Percentiles rank a stretch among this genome's conserved stretches.
phyloP scores from a whole-genome alignment of 768 basidiomycete species.

The Phylloporus sp. region DNA sequence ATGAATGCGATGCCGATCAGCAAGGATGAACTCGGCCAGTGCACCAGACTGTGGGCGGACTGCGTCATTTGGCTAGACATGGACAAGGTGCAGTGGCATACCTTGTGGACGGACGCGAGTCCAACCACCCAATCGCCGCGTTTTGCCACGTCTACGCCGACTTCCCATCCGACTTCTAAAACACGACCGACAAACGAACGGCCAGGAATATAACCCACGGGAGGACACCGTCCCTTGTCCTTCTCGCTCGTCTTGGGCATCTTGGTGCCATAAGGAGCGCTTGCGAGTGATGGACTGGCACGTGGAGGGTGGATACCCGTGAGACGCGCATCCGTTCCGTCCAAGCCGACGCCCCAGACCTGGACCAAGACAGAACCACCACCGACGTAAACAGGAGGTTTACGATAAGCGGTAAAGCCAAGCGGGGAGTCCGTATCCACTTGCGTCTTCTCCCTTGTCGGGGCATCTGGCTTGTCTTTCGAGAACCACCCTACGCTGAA shows the following conservation, averaged over 20 bases:
- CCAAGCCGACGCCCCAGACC: conserved; percentile 85
- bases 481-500: conserved; percentile 29
- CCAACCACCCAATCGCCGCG: conserved; percentile 89
- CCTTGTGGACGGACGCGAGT: conserved; percentile 74
- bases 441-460: conserved; percentile 8
- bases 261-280: conserved; percentile 21
- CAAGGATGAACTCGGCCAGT: conserved; percentile 81
- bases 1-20: conserved; percentile 73
- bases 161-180: conserved; percentile 75
- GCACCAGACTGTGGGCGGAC: conserved; percentile 65
- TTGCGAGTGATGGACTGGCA: conserved; percentile 9
- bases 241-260: conserved; percentile 20
- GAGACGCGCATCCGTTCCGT: conserved; percentile 65
- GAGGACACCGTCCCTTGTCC: conserved; percentile 22
- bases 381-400: conserved; percentile 70
- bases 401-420: conserved; percentile 65
- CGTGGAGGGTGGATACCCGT: conserved; percentile 41
- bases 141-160: conserved; percentile 43
- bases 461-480: conserved; percentile 19
- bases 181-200: conserved; percentile 82
- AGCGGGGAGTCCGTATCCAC: conserved; percentile 34
- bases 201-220: conserved; percentile 77
- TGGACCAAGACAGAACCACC: conserved; percentile 72
- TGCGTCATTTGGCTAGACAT: conserved; percentile 3
- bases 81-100: conserved; percentile 32